A percentile compares a stretch with the other conserved stretches of the same genome.
These are phyloP conservation scores for Raddia guianensis DNA, from an alignment of 176 grass and related monocot species.

Conservation along the genomic window DNA sequence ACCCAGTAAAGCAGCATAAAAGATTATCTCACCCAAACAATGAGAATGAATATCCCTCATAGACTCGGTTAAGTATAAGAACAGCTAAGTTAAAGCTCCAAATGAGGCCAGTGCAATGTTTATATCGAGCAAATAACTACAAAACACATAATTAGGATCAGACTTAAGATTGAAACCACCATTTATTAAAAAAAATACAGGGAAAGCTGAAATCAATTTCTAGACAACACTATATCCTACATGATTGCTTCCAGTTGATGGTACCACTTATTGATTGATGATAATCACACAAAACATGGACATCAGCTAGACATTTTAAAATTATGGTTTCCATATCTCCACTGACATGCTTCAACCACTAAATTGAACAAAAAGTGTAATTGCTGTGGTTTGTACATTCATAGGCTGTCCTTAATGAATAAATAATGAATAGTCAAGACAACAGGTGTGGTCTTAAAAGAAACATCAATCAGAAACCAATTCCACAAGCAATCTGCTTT, in stretches of 20 bases:
- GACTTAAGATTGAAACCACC: background rate
- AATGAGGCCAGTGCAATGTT: slow-evolving; percentile 64
- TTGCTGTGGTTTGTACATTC: background rate
- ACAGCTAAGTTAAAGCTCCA: slow-evolving; percentile 84
- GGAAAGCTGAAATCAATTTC: slow-evolving; percentile 12
- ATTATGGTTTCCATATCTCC: background rate
- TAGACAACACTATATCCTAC: background rate
- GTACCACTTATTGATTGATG: background rate
- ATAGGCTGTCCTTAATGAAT: background rate
- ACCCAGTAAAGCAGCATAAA: slow-evolving; percentile 12
- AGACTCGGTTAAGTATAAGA: slow-evolving; percentile 89
- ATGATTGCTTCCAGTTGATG: slow-evolving; percentile 22
- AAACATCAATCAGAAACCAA: background rate
- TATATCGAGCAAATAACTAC: slow-evolving; percentile 73
- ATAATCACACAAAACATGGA: slow-evolving; percentile 13
- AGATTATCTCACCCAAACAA: slow-evolving; percentile 75
- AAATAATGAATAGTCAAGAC: background rate
- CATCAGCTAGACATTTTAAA: background rate
- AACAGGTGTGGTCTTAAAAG: background rate
- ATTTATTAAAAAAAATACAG: background rate
- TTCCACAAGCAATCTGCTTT: background rate
- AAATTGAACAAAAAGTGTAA: background rate
- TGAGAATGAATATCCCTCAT: slow-evolving; percentile 96
- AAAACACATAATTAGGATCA: slow-evolving; percentile 45
- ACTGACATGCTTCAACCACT: background rate